Evolutionary conservation across 768 basidiomycete species (phyloP).

Genomic region (Tephrocybe sp.): DNA sequence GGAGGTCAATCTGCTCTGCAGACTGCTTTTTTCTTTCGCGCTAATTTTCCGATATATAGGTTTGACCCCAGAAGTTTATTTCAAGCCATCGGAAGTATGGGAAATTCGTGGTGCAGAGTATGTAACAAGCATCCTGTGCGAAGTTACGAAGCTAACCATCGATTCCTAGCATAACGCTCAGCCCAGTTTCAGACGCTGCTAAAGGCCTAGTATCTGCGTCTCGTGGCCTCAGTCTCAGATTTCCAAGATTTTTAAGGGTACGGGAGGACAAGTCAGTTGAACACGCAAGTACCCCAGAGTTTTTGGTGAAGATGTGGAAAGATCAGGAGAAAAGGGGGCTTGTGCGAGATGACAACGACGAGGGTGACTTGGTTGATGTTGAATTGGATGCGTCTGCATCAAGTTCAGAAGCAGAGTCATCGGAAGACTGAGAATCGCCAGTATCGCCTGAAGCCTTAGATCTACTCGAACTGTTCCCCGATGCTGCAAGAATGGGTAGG

Average conservation of each 20-base stretch:
- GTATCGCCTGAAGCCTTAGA: no score
- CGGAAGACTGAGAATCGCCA: neutral
- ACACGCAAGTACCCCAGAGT: slow-evolving; percentile 69
- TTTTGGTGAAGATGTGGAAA: slow-evolving; percentile 69
- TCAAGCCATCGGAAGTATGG: slow-evolving; percentile 80
- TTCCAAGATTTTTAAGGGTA: slow-evolving; percentile 79
- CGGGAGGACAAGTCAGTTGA: slow-evolving; percentile 75
- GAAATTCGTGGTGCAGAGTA: slow-evolving; percentile 82
- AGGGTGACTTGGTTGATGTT: slow-evolving; percentile 61
- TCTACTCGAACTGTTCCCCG: no score
- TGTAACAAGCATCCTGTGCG: slow-evolving; percentile 17
- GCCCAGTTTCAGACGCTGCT: slow-evolving; percentile 84
- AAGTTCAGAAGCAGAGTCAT: slow-evolving; percentile 15
- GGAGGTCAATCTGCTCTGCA: slow-evolving; percentile 49
- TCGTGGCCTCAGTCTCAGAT: slow-evolving; percentile 80
- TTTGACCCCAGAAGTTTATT: slow-evolving; percentile 65
- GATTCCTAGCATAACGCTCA: slow-evolving; percentile 66
- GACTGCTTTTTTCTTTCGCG: slow-evolving; percentile 6
- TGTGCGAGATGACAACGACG: slow-evolving; percentile 42
- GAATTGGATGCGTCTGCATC: slow-evolving; percentile 25
- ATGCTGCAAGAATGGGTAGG: no score
- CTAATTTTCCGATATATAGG: slow-evolving; percentile 34
- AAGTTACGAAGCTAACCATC: neutral
- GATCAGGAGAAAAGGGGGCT: slow-evolving; percentile 51
- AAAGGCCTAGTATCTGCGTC: slow-evolving; percentile 48